Percentiles rank a stretch among this genome's conserved stretches.
phyloP scores from a whole-genome alignment of 768 basidiomycete species.

The Mycena venus region DNA sequence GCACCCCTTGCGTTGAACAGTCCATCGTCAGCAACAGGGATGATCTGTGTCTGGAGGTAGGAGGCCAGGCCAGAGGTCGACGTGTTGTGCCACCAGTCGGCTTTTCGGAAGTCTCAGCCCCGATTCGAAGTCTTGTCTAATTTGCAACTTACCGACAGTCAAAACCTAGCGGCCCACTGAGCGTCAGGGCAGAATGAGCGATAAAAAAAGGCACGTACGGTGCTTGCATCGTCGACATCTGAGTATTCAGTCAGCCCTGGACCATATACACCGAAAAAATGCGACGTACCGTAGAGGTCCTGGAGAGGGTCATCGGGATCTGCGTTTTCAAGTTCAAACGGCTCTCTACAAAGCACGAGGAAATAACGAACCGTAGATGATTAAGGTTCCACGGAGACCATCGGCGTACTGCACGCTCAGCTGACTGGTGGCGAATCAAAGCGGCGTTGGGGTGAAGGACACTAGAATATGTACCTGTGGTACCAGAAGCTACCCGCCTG shows the following conservation, averaged over 20 bases:
- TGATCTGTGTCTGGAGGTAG: slow-evolving; percentile 3
- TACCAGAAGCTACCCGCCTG: slow-evolving; percentile 57
- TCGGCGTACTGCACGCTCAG: slow-evolving; percentile 52
- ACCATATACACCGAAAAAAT: background rate
- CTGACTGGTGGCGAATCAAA: slow-evolving; percentile 40
- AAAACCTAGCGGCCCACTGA: slow-evolving; percentile 5
- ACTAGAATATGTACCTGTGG: slow-evolving; percentile 5
- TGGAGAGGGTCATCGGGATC: slow-evolving; percentile 19
- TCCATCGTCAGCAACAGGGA: slow-evolving; percentile 20
- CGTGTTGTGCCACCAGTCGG: slow-evolving; percentile 43
- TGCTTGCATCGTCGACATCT: slow-evolving; percentile 40
- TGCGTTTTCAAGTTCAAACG: background rate
- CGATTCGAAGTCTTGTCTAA: too few relatives aligned
- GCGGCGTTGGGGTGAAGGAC: background rate
- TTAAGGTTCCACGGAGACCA: slow-evolving; percentile 47
- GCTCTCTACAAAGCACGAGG: background rate
- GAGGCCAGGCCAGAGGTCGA: background rate
- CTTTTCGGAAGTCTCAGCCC: slow-evolving; percentile 39
- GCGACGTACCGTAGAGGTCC: slow-evolving; percentile 11
- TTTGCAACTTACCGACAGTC: slow-evolving; percentile 12
- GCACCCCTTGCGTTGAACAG: slow-evolving; percentile 14
- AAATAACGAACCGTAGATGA: slow-evolving; percentile 24
- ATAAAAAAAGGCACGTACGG: slow-evolving; percentile 37
- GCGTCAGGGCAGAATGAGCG: background rate
- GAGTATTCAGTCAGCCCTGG: background rate